A percentile compares a stretch with the other conserved stretches of the same genome.
Conservation (phyloP, 139 green algal species). For the Micractinium conductrix region DNA sequence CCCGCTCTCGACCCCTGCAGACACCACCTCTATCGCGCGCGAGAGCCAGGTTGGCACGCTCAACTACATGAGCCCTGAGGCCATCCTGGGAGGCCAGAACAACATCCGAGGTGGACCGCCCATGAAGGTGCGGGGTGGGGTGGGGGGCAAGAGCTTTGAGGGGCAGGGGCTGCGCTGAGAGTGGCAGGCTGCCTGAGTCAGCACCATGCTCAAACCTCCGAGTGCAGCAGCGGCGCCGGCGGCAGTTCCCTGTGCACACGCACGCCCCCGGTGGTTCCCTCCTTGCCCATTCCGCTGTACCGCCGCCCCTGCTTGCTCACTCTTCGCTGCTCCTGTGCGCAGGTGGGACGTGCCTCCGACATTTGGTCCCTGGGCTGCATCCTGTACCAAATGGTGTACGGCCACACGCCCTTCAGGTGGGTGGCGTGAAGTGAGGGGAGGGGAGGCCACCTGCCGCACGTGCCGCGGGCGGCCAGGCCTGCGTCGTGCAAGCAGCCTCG, state of each 20-base stretch:
- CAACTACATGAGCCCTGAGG: slow-evolving; percentile 99
- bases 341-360: slow-evolving; percentile 87
- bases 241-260: too few species aligned
- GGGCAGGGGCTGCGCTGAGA: background rate
- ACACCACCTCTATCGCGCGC: slow-evolving; percentile 94
- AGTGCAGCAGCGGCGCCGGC: too few species aligned
- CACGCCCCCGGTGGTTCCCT: too few species aligned
- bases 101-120: slow-evolving; percentile 74
- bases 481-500: too few species aligned
- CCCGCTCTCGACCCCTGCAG: too few species aligned
- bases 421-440: too few species aligned
- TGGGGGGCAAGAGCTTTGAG: background rate
- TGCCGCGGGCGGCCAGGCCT: too few species aligned
- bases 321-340: background rate
- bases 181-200: too few species aligned
- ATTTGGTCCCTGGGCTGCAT: slow-evolving; percentile 98
- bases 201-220: too few species aligned
- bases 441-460: too few species aligned
- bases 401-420: slow-evolving; percentile 76
- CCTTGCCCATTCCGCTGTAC: too few species aligned
- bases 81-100: slow-evolving; percentile 85
- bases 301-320: too few species aligned
- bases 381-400: slow-evolving; percentile 98
- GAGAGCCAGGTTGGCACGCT: slow-evolving; percentile 96
- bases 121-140: slow-evolving; percentile 63